Evolutionary conservation across 2,329 filamentous ascomycete genomes (phyloP).

Genomic region (Microcyclospora pomicola): DNA sequence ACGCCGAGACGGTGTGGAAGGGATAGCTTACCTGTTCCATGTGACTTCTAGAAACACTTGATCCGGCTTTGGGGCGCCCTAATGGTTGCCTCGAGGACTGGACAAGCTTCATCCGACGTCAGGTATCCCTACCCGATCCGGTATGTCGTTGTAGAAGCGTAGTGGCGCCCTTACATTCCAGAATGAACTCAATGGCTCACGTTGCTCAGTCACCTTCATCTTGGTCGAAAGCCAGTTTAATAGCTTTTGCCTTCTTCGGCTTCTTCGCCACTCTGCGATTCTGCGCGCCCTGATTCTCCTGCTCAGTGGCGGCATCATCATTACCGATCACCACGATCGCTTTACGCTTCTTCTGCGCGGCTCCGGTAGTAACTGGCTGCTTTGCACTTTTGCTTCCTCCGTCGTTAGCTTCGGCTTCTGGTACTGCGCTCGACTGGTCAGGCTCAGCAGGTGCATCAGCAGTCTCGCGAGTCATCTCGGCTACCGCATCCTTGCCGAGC

Average conservation of each 20-base stretch:
- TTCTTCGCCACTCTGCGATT: conserved; percentile 16
- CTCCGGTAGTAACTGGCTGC: conserved; percentile 11
- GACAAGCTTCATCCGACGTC: too few species aligned
- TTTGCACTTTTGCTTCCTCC: conserved; percentile 5
- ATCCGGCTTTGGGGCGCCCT: not conserved
- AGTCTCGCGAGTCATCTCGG: conserved; percentile 23
- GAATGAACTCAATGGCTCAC: conserved; percentile 1
- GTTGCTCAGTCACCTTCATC: conserved; percentile 10
- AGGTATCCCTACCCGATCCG: too few species aligned
- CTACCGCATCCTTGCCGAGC: conserved; percentile 37
- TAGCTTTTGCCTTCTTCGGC: conserved; percentile 20
- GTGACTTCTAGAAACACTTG: too few species aligned
- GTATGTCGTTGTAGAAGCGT: not conserved
- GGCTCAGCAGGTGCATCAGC: conserved; percentile 5
- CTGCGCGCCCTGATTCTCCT: not conserved
- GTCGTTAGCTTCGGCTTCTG: conserved; percentile 7
- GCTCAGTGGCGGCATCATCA: conserved; percentile 9
- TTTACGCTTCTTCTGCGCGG: conserved; percentile 24
- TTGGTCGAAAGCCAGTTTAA: conserved; percentile 24
- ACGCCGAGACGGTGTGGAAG: not conserved
- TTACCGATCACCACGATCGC: conserved; percentile 21
- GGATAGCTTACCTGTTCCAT: not conserved
- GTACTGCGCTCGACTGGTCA: conserved; percentile 11
- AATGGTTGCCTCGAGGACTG: too few species aligned
- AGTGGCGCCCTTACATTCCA: not conserved